phyloP scores from a whole-genome alignment of 2,329 filamentous ascomycete genomes.

The Metarhizium robertsii region DNA sequence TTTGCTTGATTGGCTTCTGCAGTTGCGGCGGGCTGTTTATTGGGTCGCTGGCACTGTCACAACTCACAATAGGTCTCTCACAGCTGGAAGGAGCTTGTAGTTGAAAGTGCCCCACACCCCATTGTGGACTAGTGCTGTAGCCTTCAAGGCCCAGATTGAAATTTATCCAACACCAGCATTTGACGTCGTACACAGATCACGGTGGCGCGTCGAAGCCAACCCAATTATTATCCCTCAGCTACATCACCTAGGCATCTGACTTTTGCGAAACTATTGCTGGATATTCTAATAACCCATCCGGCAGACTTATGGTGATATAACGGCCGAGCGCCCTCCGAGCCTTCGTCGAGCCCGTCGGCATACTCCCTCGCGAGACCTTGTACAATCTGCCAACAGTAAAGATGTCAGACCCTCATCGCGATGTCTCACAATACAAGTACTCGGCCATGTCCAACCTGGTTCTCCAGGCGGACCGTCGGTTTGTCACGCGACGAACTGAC shows the following conservation, averaged over 20 bases:
- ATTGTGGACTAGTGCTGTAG: slow-evolving; percentile 6
- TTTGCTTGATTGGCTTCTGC: too few relatives aligned
- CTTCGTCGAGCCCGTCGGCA: slow-evolving; percentile 28
- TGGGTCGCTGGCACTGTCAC: too few relatives aligned
- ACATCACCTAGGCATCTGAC: slow-evolving; percentile 11
- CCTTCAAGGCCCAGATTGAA: slow-evolving; percentile 21
- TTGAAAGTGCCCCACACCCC: neutral
- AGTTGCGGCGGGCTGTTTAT: too few relatives aligned
- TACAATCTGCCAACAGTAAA: slow-evolving; percentile 24
- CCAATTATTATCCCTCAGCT: slow-evolving; percentile 14
- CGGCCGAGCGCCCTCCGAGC: slow-evolving; percentile 20
- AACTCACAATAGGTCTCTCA: neutral
- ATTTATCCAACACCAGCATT: slow-evolving; percentile 18
- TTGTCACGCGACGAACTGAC: slow-evolving; percentile 84
- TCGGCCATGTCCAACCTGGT: slow-evolving; percentile 99
- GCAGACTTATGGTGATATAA: slow-evolving; percentile 26
- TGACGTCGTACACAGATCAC: neutral
- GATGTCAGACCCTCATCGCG: slow-evolving; percentile 67
- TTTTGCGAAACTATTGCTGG: slow-evolving; percentile 5
- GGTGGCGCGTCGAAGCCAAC: slow-evolving; percentile 9
- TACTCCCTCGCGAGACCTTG: slow-evolving; percentile 18
- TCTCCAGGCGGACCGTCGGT: slow-evolving; percentile 96
- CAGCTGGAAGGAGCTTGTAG: neutral
- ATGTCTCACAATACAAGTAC: slow-evolving; percentile 98
- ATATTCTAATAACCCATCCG: slow-evolving; percentile 9